phyloP scores from a whole-genome alignment of 2,329 filamentous ascomycete genomes.

The Fusarium sp. region DNA sequence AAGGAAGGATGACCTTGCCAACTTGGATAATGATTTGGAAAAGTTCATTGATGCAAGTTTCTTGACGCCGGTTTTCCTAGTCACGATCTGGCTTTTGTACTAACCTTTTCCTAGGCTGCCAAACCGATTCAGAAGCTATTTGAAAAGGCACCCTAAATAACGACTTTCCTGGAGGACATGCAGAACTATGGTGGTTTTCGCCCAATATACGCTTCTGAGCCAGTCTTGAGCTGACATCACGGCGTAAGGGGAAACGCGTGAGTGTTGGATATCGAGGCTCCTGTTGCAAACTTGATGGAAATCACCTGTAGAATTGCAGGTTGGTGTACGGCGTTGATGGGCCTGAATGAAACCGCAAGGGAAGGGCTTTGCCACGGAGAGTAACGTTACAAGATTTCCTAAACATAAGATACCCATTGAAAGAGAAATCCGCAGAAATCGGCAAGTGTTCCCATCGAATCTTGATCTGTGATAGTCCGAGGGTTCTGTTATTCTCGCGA shows the following conservation, averaged over 20 bases:
- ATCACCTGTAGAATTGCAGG: not conserved
- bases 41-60: conserved; percentile 86
- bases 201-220: not conserved
- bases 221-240: not conserved
- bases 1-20: conserved; percentile 91
- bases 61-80: not conserved
- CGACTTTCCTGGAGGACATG: not conserved
- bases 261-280: not conserved
- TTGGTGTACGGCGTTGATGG: conserved; percentile 11
- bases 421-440: not conserved
- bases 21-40: conserved; percentile 90
- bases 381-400: not conserved
- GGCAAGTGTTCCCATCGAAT: not conserved
- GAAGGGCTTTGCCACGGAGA: not conserved
- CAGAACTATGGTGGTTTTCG: not conserved
- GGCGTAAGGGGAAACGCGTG: not conserved
- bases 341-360: not conserved
- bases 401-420: not conserved
- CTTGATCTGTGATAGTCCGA: not conserved
- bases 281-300: not conserved
- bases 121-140: conserved; percentile 82
- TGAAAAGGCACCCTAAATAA: conserved; percentile 71
- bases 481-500: not conserved
- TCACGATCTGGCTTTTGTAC: not conserved
- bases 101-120: conserved; percentile 68